phyloP scores from a whole-genome alignment of 176 grass and related monocot species.

The Leersia perrieri region DNA sequence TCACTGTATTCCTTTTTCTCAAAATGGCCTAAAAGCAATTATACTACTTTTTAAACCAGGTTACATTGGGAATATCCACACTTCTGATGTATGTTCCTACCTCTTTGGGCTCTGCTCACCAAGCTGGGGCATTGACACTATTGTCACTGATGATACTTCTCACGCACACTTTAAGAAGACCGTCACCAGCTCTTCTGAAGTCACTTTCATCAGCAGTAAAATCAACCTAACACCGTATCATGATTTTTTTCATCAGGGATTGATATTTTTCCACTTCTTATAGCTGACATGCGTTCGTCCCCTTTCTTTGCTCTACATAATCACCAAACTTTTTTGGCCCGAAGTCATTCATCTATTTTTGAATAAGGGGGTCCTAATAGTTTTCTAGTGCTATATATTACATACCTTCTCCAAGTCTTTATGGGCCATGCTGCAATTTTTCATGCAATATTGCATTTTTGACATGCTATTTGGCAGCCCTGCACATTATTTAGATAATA shows the following conservation, averaged over 20 bases:
- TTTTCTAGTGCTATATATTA: background rate
- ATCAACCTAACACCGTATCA: background rate
- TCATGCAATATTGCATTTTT: background rate
- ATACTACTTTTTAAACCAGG: constrained; percentile 41
- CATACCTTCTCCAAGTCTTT: background rate
- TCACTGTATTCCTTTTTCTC: background rate
- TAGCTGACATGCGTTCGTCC: background rate
- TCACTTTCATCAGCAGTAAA: constrained; percentile 48
- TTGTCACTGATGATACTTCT: constrained; percentile 77
- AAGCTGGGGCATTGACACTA: constrained; percentile 88
- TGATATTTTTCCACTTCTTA: background rate
- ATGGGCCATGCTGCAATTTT: background rate
- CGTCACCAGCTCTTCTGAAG: constrained; percentile 63
- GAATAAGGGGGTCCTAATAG: background rate
- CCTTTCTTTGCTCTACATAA: background rate
- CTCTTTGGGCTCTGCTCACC: constrained; percentile 87
- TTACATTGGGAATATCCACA: constrained; percentile 89
- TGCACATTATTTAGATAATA: background rate
- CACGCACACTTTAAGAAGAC: constrained; percentile 76
- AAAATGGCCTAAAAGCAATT: background rate
- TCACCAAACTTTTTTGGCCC: background rate
- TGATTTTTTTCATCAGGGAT: background rate
- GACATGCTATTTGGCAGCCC: background rate
- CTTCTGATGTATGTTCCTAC: constrained; percentile 84
- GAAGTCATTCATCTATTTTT: background rate